A percentile compares a stretch with the other conserved stretches of the same genome.
Conservation (phyloP, 2,329 filamentous ascomycete genomes). For the Diaporthe sp. region DNA sequence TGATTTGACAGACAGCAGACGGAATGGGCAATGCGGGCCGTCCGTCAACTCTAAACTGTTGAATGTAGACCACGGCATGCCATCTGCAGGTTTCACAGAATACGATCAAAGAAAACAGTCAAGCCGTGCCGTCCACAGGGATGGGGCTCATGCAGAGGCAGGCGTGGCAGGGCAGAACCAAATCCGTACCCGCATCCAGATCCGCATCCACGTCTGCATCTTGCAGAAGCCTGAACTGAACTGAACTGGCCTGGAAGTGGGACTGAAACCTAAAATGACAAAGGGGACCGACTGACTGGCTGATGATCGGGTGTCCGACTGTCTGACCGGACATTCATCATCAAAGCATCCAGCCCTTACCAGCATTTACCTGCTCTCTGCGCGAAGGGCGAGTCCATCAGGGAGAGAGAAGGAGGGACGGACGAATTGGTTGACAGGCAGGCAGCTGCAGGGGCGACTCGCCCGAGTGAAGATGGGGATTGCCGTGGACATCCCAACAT, state of each 20-base stretch:
- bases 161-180: not conserved
- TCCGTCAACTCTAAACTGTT: not conserved
- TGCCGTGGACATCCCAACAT: not conserved
- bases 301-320: not conserved
- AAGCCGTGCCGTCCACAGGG: constrained; percentile 6
- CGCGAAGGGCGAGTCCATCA: not conserved
- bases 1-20: not conserved
- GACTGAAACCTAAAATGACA: not conserved
- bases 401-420: not conserved
- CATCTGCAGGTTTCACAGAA: constrained; percentile 27
- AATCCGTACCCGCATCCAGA: not conserved
- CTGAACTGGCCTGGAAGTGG: not conserved
- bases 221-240: not conserved
- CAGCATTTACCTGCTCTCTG: not conserved
- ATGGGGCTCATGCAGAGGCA: not conserved
- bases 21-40: not conserved
- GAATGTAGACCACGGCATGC: not conserved
- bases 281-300: not conserved
- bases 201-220: not conserved
- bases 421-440: not conserved
- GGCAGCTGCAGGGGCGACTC: not conserved
- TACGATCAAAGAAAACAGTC: not conserved
- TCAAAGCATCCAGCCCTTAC: not conserved
- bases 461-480: not conserved
- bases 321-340: not conserved